These are phyloP conservation scores for Platanthera guangdongensis DNA, from an alignment of 106 monocot species.

Conservation along the genomic window DNA sequence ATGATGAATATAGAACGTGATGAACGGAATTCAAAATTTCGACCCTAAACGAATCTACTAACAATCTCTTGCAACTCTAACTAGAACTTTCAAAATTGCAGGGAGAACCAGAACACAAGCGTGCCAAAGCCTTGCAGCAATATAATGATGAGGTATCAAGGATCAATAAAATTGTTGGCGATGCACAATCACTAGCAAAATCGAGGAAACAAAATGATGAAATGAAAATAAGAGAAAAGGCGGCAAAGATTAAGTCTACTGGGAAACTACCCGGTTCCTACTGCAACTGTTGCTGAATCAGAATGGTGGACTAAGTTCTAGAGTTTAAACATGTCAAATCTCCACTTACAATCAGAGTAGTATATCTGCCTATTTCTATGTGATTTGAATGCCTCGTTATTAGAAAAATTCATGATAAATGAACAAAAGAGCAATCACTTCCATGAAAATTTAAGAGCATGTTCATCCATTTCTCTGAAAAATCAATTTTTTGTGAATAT, in stretches of 20 bases:
- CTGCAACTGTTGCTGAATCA: conserved; percentile 9
- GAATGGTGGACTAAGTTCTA: background rate
- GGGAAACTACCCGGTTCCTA: conserved; percentile 12
- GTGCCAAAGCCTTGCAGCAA: conserved; percentile 30
- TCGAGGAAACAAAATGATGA: conserved; percentile 43
- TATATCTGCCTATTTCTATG: background rate
- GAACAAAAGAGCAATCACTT: conserved; percentile 1
- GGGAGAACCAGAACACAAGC: conserved; percentile 36
- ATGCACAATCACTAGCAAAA: conserved; percentile 34
- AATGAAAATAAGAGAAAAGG: conserved; percentile 21
- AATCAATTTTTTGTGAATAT: background rate
- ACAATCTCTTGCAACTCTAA: background rate
- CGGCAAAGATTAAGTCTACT: conserved; percentile 14
- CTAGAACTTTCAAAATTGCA: conserved; percentile 26
- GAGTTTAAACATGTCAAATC: background rate
- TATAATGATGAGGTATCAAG: conserved; percentile 48
- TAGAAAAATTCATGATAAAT: background rate
- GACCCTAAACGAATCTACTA: background rate
- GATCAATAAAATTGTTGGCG: conserved; percentile 52
- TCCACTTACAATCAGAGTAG: background rate
- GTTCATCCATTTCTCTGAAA: background rate
- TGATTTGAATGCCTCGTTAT: background rate
- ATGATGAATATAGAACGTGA: too few species aligned
- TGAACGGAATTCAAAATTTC: too few species aligned
- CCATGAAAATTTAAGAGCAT: background rate